A percentile compares a stretch with the other conserved stretches of the same genome.
These are phyloP conservation scores for Fraxinus sp. DNA, from an alignment of 305 asterid species.

Conservation along the genomic window DNA sequence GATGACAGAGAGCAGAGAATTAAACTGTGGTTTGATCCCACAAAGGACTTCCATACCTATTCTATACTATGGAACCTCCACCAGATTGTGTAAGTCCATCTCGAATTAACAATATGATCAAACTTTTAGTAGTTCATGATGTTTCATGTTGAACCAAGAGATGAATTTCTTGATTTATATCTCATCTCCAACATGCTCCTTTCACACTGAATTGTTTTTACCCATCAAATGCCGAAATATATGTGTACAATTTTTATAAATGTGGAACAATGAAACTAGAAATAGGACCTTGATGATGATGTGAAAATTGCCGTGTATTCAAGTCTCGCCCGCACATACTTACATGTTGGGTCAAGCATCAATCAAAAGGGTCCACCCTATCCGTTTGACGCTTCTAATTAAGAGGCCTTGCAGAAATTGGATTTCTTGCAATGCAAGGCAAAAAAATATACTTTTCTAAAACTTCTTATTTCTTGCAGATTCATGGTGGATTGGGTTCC, in stretches of 20 bases:
- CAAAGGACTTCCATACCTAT: conserved; percentile 78
- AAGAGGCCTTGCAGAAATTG: not conserved
- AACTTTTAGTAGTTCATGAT: not conserved
- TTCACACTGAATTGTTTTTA: not conserved
- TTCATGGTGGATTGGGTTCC: conserved; percentile 95
- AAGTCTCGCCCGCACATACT: not conserved
- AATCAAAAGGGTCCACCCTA: too few relatives aligned
- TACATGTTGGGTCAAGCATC: not conserved
- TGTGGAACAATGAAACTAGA: not conserved
- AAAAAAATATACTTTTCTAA: not conserved
- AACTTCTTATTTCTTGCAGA: conserved; percentile 31
- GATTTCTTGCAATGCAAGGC: not conserved
- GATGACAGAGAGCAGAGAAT: conserved; percentile 76
- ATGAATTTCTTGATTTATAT: not conserved
- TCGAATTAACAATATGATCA: not conserved
- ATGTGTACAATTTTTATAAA: not conserved
- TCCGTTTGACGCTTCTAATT: too few relatives aligned
- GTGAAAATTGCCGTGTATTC: not conserved
- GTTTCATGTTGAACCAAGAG: not conserved
- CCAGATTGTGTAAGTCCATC: conserved; percentile 76
- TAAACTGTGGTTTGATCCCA: conserved; percentile 89
- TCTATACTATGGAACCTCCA: conserved; percentile 76
- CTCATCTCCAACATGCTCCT: not conserved
- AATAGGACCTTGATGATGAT: not conserved
- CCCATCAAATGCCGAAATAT: not conserved